These are phyloP conservation scores for Deuterostichococcus epilithicus DNA, from an alignment of 139 green algal genomes.

Conservation along the genomic window DNA sequence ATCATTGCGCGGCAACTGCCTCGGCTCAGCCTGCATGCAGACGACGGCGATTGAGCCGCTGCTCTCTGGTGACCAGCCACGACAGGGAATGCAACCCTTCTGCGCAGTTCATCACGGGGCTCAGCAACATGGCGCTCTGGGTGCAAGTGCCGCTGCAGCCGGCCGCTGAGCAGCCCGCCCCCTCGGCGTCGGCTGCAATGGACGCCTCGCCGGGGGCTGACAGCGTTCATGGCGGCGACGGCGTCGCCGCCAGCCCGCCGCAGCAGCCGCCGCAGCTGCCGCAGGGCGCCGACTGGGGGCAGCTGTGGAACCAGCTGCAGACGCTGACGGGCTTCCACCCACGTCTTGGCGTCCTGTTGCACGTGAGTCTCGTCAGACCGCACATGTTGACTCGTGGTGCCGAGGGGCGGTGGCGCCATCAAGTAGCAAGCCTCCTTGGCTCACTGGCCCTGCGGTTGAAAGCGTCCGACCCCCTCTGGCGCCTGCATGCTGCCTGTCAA, in stretches of 20 bases:
- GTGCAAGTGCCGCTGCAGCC: conserved; percentile 67
- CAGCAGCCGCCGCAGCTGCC: conserved; percentile 16
- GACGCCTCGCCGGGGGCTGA: background rate
- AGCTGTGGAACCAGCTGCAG: conserved; percentile 76
- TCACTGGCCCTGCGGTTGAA: no score
- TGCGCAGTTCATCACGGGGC: conserved; percentile 52
- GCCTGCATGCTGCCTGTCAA: conserved; percentile 35
- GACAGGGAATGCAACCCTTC: background rate
- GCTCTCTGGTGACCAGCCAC: no score
- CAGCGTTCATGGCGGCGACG: conserved; percentile 5
- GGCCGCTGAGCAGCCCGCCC: background rate
- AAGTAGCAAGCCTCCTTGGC: no score
- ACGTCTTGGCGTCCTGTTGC: conserved; percentile 68
- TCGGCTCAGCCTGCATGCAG: no score
- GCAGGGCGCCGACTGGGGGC: conserved; percentile 47
- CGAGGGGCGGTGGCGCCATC: no score
- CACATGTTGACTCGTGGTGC: no score
- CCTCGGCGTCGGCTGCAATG: background rate
- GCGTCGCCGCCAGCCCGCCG: background rate
- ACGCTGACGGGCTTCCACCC: conserved; percentile 63
- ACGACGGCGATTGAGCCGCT: no score
- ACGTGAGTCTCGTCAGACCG: no score
- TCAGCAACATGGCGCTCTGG: conserved; percentile 82
- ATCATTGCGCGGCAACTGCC: no score
- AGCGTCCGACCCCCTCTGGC: no score